Evolutionary conservation across 805 yeast genomes (phyloP).

Genomic region (Priceomyces haplophilus): DNA sequence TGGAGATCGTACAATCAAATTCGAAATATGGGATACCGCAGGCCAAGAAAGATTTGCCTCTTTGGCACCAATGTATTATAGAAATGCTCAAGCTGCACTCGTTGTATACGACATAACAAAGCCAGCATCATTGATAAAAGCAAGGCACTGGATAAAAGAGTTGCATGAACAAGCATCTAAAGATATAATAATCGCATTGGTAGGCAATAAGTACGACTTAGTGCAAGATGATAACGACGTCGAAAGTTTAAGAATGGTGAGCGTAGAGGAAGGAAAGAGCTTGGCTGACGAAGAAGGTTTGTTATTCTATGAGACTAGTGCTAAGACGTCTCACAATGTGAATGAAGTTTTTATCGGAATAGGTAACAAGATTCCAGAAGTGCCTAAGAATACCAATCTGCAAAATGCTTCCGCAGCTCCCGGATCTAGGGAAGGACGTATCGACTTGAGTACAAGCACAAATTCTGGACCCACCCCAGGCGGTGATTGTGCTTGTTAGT

Average conservation of each 20-base stretch:
- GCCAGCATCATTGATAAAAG: slow-evolving; percentile 91
- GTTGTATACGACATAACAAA: slow-evolving; percentile 95
- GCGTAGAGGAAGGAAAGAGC: slow-evolving; percentile 79
- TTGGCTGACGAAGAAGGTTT: slow-evolving; percentile 90
- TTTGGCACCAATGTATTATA: slow-evolving; percentile 93
- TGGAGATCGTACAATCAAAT: slow-evolving; percentile 82
- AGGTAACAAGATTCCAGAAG: slow-evolving; percentile 77
- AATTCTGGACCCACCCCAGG: slow-evolving; percentile 8
- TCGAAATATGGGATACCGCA: slow-evolving; percentile 96
- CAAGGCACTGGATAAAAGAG: slow-evolving; percentile 97
- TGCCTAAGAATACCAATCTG: slow-evolving; percentile 10
- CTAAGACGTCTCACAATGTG: slow-evolving; percentile 85
- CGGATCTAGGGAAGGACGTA: slow-evolving; percentile 26
- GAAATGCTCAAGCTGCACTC: slow-evolving; percentile 95
- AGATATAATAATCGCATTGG: slow-evolving; percentile 87
- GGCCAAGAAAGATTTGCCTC: slow-evolving; percentile 97
- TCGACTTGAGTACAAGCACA: slow-evolving; percentile 29
- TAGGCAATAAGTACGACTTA: slow-evolving; percentile 88
- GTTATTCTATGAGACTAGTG: slow-evolving; percentile 90
- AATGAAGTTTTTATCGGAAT: slow-evolving; percentile 88
- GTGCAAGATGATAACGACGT: slow-evolving; percentile 52
- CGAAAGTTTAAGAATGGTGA: slow-evolving; percentile 65
- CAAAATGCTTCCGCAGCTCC: slow-evolving; percentile 10
- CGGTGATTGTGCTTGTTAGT: slow-evolving; percentile 21
- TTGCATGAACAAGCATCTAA: slow-evolving; percentile 93